Base-by-base conservation (phyloP, 257 asterid genomes). In the Ligustrum vulgare region DNA sequence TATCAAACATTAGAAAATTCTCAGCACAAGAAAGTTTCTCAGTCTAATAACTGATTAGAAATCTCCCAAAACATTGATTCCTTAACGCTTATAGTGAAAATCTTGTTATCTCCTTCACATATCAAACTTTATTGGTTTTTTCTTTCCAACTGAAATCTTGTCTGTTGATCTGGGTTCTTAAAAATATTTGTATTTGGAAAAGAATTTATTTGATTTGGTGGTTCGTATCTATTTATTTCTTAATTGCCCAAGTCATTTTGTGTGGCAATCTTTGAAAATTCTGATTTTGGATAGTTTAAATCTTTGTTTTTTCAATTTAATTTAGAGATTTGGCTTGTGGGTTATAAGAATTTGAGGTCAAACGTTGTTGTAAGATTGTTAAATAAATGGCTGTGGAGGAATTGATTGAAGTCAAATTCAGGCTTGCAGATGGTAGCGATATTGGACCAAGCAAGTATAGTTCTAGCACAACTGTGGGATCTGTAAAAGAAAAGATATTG, bases 341-440 rank as follows among this genome's bases (percentile, higher is more conserved):
- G 75, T 76, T 84, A 70, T 74, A 67, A 80, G 84, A 76, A 49
- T 82, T 84, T 80, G 84, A 72, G 82, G 82, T 54, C 37, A 25
- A 35, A 45, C 2, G 12, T 65, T 54, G 69, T 34, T 75, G 51
- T 31, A 71, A 76, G 83, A 80, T 82, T 71, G 73, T 74, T 75
- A 11, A n/a, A n/a, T n/a, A n/a, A 47, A 93, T 93, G 98, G 96
- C 93, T 86, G 91, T 75, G 77, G 91, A 89, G 82, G 98, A 93
- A 80, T 86, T 91, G 89, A 87, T 93, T 75, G 95, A 91, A 49
- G 80, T 93, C 81, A 93, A 89, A 83, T 93, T 93, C 84, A 89
- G 98, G 88, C 97, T 93, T 78, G 95, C 96, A 78, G 98, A 93
- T 86, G 97, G 96, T 67, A 87, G 88, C 86, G 98, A 93, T 64